Evolutionary conservation across 768 basidiomycete species (phyloP).

Genomic region (Rhodosporidiobolus sp.): DNA sequence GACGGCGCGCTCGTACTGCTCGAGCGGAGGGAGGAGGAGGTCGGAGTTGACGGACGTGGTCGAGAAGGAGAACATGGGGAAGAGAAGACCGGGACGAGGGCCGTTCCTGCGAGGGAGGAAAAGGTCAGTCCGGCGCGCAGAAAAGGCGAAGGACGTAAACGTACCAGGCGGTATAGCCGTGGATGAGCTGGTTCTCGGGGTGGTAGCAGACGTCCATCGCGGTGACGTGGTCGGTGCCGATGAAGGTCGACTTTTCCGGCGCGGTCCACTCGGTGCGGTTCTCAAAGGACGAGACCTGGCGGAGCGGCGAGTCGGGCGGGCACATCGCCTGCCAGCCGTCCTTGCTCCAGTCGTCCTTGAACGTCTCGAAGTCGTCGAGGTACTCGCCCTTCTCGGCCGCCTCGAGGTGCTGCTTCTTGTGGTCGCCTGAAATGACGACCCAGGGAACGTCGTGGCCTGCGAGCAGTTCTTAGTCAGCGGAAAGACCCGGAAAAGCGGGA

Average conservation of each 20-base stretch:
- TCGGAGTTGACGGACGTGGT: constrained; percentile 40
- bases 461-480: neutral
- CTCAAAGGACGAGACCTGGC: neutral
- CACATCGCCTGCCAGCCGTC: constrained; percentile 40
- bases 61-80: constrained; percentile 43
- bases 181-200: constrained; percentile 45
- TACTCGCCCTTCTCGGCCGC: constrained; percentile 23
- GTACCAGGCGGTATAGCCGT: constrained; percentile 46
- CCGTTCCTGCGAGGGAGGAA: constrained; percentile 23
- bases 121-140: no score
- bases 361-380: constrained; percentile 16
- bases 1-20: constrained; percentile 44
- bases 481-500: neutral
- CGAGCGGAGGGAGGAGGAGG: constrained; percentile 45
- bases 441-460: constrained; percentile 39
- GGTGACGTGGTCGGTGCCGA: constrained; percentile 45
- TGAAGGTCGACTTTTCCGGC: constrained; percentile 30
- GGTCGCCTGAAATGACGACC: constrained; percentile 29
- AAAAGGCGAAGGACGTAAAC: neutral
- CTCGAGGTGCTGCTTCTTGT: constrained; percentile 6
- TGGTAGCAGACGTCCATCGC: constrained; percentile 49
- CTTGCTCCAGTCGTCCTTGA: constrained; percentile 16
- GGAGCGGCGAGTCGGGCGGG: constrained; percentile 34
- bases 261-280: constrained; percentile 30
- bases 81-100: constrained; percentile 41